Base-by-base conservation (phyloP, 306 rosid species). In the Cucurbita maxima region DNA sequence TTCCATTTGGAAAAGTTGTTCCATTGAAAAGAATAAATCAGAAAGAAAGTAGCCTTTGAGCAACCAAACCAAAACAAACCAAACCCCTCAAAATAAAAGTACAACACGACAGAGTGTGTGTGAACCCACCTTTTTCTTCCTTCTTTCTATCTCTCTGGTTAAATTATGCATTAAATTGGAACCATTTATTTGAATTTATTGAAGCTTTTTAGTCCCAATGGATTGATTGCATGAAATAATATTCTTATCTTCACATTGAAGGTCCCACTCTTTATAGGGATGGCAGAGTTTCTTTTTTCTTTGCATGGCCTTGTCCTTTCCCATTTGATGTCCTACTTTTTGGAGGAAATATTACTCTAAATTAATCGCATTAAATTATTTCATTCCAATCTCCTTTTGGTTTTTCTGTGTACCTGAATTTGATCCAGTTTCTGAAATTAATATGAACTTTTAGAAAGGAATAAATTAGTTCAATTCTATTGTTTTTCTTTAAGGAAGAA, bases 21-120 rank as follows among this genome's bases (percentile, higher is more conserved):
- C 72, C 73, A 67, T 67, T 67, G 40, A 68, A 68, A 68, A 68
- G 57, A 68, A 68, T 68, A 68, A 68, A 68, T 47, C 3, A 68
- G 22, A 48, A 47, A 47, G 20, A 13, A 13, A 68, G 22, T 47
- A 41, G 6, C 8, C 7, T 68, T 67, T 67, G 73, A 19, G 20
- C 41, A 66, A 63, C 50, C n/a, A 63, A 38, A 43, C 51, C 20
- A 63, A 62, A 36, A 20, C 47, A 63, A 38, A 43, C 51, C 20
- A 63, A 62, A 36, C 44, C 47, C 18, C 34, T 30, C 34, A 30
- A 15, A 48, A 22, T 40, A 40, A 45, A 8, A 66, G 20, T 67
- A 67, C 56, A 45, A 19, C n/a, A 45, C 9, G 18, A 67, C 3
- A 40, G 40, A 45, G 45, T 20, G 63, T 13, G 20, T 20, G 40